Conservation (phyloP, 257 asterid species). For the Nicotiana benthamiana region DNA sequence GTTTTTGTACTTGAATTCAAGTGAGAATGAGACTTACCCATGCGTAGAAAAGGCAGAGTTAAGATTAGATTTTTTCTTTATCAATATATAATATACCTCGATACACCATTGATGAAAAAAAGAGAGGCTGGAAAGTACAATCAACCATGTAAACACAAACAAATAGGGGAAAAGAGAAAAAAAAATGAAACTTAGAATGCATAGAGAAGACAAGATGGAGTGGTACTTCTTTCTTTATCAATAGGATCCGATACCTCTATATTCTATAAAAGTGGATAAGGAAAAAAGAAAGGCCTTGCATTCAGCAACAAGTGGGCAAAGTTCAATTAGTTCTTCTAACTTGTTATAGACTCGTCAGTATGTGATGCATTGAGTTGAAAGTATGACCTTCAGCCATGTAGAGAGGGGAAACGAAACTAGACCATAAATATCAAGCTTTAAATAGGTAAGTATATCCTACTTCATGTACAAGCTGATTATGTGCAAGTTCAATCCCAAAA, state of each 20-base stretch:
- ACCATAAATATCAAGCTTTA: background rate
- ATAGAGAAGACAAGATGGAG: background rate
- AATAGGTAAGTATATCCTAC: background rate
- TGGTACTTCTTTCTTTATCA: background rate
- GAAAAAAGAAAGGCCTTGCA: background rate
- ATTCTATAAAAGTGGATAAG: background rate
- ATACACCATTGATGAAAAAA: background rate
- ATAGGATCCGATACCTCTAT: background rate
- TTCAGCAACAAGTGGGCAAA: background rate
- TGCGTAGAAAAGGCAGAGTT: background rate
- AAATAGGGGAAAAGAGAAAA: background rate
- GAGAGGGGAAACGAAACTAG: background rate
- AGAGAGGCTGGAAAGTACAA: background rate
- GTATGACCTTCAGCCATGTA: conserved; percentile 18
- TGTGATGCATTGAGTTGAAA: background rate
- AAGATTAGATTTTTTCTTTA: background rate
- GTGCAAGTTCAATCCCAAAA: conserved; percentile 29
- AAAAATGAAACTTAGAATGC: background rate
- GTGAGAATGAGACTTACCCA: background rate
- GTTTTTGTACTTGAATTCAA: no score
- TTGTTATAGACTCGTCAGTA: background rate
- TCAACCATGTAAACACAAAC: background rate
- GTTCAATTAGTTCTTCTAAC: background rate
- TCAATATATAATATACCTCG: background rate
- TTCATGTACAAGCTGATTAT: conserved; percentile 8